Base-by-base conservation (phyloP, 208 protist genomes). In the Trypanosoma lewisi region DNA sequence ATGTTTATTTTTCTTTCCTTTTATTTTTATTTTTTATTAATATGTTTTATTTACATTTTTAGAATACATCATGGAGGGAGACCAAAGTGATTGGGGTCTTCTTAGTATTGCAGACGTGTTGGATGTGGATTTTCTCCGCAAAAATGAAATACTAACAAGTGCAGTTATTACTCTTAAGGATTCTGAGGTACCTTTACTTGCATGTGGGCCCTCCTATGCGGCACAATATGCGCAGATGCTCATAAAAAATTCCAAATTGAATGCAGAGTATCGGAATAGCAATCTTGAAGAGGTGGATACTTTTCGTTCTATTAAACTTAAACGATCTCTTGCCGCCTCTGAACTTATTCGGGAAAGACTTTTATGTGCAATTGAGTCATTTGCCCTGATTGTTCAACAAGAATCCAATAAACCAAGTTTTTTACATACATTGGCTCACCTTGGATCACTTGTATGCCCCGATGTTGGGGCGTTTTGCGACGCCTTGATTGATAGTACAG, bases 31-130 rank as follows among this genome's bases (percentile, higher is more conserved):
- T 47, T 34, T 54, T 74, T 50, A 21, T 31, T 48, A 23, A 17
- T 42, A 54, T 44, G 4, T 31, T 41, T 51, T 47, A 42, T 41
- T 31, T 37, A 47, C 28, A 55, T 41, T 12, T 64, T 39, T 27
- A 50, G 34, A 60, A 52, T 70, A 48, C 33, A 67, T 39, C 2
- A 67, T 72, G 55, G 63, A 57, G 17, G 63, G 65, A 19, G 51
- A 30, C 59, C 19, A 37, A 48, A 54, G 51, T 44, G 81, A 89
- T 54, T 89, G 86, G 86, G 86, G 82, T 14, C 76, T 89, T 58
- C 59, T 93, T 31, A 89, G 80, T 54, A 74, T 93, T 28, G 80
- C 86, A 7, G 86, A 93, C 67, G 67, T 87, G 23, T 58, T 77
- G 47, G 80, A 86, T 41, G 64, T 64, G 9, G 58, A 75, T 48